Conservation (phyloP, 176 grass and related monocot species). For the Hyparrhenia diplandra region DNA sequence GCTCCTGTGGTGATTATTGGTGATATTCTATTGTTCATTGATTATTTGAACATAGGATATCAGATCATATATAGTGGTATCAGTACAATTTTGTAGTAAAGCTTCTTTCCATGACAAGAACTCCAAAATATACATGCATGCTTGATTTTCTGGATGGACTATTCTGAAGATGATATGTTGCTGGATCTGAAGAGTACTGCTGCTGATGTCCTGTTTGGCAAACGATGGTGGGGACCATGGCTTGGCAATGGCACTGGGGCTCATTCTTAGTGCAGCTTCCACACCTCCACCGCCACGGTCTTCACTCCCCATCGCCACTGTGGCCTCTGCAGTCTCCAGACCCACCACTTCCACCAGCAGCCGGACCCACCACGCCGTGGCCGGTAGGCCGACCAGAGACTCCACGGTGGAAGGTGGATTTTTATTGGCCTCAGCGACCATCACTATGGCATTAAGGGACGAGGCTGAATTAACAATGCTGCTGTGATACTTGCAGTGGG, state of each 20-base stretch:
- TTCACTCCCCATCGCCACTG: not conserved
- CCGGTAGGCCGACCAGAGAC: too few species aligned
- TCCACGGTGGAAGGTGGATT: not conserved
- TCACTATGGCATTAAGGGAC: not conserved
- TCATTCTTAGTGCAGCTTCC: not conserved
- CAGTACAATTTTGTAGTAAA: not conserved
- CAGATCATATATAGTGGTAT: not conserved
- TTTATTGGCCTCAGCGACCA: not conserved
- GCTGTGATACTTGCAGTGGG: not conserved
- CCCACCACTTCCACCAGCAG: not conserved
- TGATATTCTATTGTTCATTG: slow-evolving; percentile 10
- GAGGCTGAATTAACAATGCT: not conserved
- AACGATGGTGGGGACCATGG: not conserved
- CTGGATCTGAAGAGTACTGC: not conserved
- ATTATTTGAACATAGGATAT: slow-evolving; percentile 13
- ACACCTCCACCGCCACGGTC: not conserved
- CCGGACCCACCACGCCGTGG: too few species aligned
- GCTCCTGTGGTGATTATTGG: slow-evolving; percentile 49
- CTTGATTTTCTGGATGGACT: not conserved
- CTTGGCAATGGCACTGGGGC: not conserved
- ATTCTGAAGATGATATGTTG: not conserved
- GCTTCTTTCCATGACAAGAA: not conserved
- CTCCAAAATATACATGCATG: not conserved
- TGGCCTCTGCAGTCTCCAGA: not conserved
- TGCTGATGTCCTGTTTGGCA: not conserved